Base-by-base conservation (phyloP, 2,329 filamentous ascomycete species). In the Pseudopyricularia javanii region DNA sequence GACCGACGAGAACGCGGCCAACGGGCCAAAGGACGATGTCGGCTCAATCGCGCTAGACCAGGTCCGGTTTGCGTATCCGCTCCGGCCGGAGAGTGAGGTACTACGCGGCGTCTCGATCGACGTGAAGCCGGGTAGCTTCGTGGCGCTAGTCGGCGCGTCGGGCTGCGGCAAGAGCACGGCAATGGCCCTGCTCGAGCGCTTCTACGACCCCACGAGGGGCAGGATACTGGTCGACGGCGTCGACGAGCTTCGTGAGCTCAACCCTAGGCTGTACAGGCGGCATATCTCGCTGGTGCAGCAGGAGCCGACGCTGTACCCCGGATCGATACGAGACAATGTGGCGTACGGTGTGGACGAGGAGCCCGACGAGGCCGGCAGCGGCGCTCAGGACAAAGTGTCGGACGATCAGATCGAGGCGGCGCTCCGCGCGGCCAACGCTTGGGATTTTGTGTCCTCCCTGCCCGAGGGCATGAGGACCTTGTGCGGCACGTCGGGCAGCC, bases 131-230 rank as follows among this genome's bases (percentile, higher is more conserved):
- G 93, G 93, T 30, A 91, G 83, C 57, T 97, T 97, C 63, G 89
- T 98, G 24, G 95, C 91, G 52, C 91, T 98, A 58, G 94, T 98
- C 51, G 93, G 93, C 1, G 91, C 93, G 2, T 96, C 90, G 20
- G 93, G 93, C 55, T 93, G 93, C 56, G 93, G 93, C 56, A 98
- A 98, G 70, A 95, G 88, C 1, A 98, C 93, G 0, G 93, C 98
- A 33, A 90, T 89, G 3, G 89, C 88, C n/a, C 73, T 98, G 24
- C 72, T 98, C 6, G 74, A 97, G 48, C 82, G 93, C 45, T 98
- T 98, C 70, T 98, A 98, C 66, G 83, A 84, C 47, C 88, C 91
- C 3, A 91, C 80, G 0, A 68, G 75, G 3, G 93, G 93, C 14
- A 75, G 74, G 3, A 90, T 98, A 57, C 80, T 78, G 30, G 93